A percentile compares a stretch with the other conserved stretches of the same genome.
Conservation (phyloP, 176 grass and related monocot genomes). For the Avena atlantica region DNA sequence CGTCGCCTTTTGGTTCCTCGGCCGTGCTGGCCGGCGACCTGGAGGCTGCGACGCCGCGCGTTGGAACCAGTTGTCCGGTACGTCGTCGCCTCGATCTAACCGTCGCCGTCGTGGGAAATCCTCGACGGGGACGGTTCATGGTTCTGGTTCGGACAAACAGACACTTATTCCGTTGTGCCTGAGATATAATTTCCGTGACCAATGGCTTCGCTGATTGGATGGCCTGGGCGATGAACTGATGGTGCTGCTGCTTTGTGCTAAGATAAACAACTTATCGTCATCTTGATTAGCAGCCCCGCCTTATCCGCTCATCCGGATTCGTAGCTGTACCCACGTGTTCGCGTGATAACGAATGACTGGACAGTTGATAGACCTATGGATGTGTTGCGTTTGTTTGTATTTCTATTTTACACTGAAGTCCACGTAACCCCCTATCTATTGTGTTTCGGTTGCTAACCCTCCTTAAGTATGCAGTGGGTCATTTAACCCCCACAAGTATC, state of each 20-base stretch:
- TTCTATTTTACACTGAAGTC: too few species aligned
- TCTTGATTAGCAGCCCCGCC: neutral
- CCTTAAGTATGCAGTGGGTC: too few species aligned
- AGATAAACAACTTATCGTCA: constrained; percentile 13
- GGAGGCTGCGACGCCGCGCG: constrained; percentile 46
- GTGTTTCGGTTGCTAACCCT: too few species aligned
- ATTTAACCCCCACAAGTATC: too few species aligned
- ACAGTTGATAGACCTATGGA: neutral
- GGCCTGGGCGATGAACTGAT: neutral
- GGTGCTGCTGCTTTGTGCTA: neutral
- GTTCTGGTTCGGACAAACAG: constrained; percentile 1
- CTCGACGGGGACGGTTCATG: neutral
- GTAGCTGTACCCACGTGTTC: neutral
- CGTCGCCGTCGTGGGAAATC: neutral
- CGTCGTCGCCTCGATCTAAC: constrained; percentile 4
- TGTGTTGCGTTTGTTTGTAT: neutral
- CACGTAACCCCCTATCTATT: too few species aligned
- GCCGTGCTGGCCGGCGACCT: constrained; percentile 43
- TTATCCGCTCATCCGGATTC: constrained; percentile 26
- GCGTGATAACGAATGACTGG: neutral
- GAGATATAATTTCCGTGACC: neutral
- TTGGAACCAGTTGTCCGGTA: neutral
- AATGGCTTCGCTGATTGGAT: neutral
- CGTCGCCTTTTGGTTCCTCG: neutral
- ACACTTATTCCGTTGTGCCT: neutral